These are phyloP conservation scores for Leucocoprinus birnbaumii DNA, from an alignment of 768 basidiomycete genomes.

Conservation along the genomic window DNA sequence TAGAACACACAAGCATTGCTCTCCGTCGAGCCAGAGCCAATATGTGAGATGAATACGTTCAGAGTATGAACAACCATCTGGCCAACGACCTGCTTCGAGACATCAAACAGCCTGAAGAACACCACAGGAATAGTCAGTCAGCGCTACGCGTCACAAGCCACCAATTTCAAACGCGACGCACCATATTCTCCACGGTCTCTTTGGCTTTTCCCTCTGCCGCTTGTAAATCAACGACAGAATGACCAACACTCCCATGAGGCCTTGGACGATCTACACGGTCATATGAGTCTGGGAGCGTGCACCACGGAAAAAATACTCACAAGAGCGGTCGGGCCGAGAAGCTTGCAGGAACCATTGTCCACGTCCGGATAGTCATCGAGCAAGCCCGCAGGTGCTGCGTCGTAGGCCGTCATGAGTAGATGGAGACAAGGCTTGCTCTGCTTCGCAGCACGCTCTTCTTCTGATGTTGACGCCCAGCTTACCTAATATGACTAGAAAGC, in stretches of 20 bases:
- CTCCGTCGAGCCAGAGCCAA: slow-evolving; percentile 65
- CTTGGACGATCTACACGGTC: slow-evolving; percentile 70
- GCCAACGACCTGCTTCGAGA: slow-evolving; percentile 88
- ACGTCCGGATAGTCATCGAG: slow-evolving; percentile 35
- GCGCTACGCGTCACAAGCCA: not conserved
- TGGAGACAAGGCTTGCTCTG: not conserved
- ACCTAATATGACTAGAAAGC: not conserved
- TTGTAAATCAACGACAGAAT: slow-evolving; percentile 85
- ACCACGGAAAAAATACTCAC: slow-evolving; percentile 26
- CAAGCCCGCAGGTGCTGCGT: slow-evolving; percentile 7
- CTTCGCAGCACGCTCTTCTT: no score
- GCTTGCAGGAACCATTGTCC: slow-evolving; percentile 46
- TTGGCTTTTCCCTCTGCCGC: slow-evolving; percentile 80
- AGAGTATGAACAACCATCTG: slow-evolving; percentile 78
- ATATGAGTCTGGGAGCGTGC: slow-evolving; percentile 43
- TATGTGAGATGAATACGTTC: slow-evolving; percentile 76
- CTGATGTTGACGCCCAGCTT: not conserved
- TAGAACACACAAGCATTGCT: slow-evolving; percentile 91
- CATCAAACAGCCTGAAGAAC: slow-evolving; percentile 76
- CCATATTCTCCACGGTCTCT: slow-evolving; percentile 94
- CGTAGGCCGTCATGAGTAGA: not conserved
- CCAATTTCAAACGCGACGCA: slow-evolving; percentile 27
- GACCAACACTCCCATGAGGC: slow-evolving; percentile 88
- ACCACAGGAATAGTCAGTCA: not conserved
- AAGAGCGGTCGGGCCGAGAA: slow-evolving; percentile 50